Evolutionary conservation across 371 early-diverging fungal genomes (phyloP).

Genomic region (Mortierella polycephala): DNA sequence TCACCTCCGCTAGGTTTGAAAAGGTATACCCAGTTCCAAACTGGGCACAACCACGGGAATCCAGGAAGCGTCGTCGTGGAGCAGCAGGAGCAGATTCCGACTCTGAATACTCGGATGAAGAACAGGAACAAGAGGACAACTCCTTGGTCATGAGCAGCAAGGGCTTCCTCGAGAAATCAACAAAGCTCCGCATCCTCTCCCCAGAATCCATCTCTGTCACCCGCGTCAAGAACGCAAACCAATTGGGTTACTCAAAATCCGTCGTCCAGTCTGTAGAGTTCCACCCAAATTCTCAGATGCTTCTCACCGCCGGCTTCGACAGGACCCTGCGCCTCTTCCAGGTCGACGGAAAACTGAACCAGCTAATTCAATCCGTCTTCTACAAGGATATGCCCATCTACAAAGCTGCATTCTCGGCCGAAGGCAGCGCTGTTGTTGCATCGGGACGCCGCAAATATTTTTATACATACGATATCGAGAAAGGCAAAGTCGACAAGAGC

Average conservation of each 20-base stretch:
- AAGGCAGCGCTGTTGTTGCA: constrained; percentile 77
- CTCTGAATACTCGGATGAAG: constrained; percentile 60
- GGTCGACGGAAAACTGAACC: constrained; percentile 91
- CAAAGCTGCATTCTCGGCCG: constrained; percentile 79
- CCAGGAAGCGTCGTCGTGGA: constrained; percentile 45
- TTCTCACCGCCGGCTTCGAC: constrained; percentile 88
- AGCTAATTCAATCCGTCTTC: constrained; percentile 83
- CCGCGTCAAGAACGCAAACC: constrained; percentile 83
- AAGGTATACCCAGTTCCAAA: constrained; percentile 89
- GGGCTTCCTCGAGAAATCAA: constrained; percentile 62
- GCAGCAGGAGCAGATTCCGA: constrained; percentile 46
- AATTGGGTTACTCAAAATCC: constrained; percentile 66
- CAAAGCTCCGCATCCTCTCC: constrained; percentile 54
- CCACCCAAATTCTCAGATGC: constrained; percentile 90
- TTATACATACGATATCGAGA: constrained; percentile 88
- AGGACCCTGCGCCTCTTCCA: constrained; percentile 87
- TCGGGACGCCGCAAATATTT: constrained; percentile 82
- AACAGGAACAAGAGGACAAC: constrained; percentile 57
- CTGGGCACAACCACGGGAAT: constrained; percentile 75
- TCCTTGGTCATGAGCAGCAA: constrained; percentile 61
- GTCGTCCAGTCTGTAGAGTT: constrained; percentile 81
- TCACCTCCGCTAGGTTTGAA: constrained; percentile 60
- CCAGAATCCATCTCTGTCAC: constrained; percentile 69
- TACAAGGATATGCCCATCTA: constrained; percentile 86
- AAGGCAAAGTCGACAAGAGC: constrained; percentile 74